Evolutionary conservation across 2,329 filamentous ascomycete species (phyloP).

Genomic region (Ophiostoma australiae): DNA sequence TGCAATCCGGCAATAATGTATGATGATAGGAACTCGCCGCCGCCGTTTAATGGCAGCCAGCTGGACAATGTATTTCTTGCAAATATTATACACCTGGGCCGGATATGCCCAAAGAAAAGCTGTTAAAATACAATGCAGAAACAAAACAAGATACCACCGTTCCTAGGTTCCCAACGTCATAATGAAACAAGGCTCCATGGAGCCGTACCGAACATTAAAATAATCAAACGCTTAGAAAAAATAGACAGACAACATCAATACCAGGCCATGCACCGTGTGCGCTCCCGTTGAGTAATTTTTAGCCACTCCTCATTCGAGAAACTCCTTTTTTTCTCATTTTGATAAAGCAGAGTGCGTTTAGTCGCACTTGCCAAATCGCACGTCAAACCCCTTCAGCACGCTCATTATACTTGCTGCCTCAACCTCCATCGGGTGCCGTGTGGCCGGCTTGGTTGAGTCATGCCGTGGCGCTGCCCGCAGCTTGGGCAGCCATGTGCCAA

Average conservation of each 20-base stretch:
- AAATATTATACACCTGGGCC: neutral
- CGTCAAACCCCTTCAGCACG: slow-evolving; percentile 75
- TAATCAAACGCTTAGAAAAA: neutral
- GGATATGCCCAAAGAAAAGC: neutral
- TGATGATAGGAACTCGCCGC: neutral
- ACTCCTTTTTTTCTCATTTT: neutral
- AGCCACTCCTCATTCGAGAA: neutral
- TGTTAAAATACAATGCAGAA: neutral
- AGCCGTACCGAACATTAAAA: neutral
- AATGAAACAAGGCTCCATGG: neutral
- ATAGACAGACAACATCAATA: neutral
- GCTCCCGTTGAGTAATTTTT: slow-evolving; percentile 11
- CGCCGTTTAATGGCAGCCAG: neutral
- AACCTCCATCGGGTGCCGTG: slow-evolving; percentile 64
- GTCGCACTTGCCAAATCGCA: slow-evolving; percentile 58
- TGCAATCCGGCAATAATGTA: neutral
- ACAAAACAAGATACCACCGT: neutral
- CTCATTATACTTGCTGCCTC: slow-evolving; percentile 82
- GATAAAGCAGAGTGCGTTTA: neutral
- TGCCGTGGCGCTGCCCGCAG: slow-evolving; percentile 55
- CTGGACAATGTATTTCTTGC: neutral
- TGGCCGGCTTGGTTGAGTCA: slow-evolving; percentile 34
- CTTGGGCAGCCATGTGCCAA: slow-evolving; percentile 70
- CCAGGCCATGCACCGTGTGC: slow-evolving; percentile 13
- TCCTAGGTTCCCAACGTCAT: neutral